Conservation (phyloP, 345 rosid genomes). For the Salix koriyanagi region DNA sequence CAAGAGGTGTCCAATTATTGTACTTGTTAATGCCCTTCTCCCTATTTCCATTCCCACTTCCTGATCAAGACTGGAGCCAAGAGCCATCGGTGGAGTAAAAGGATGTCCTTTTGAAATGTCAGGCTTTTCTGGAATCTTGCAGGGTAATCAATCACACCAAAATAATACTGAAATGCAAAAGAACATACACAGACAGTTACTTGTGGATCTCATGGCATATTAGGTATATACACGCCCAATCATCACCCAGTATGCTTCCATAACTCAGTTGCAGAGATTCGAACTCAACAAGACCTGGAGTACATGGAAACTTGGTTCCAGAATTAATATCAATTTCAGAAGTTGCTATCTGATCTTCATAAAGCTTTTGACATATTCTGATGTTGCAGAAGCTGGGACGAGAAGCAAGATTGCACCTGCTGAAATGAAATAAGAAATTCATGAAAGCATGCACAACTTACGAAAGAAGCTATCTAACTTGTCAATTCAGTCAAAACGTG, state of each 20-base stretch:
- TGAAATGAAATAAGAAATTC: background rate
- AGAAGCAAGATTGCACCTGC: constrained; percentile 12
- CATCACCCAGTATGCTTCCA: constrained; percentile 10
- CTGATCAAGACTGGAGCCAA: constrained; percentile 14
- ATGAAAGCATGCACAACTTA: background rate
- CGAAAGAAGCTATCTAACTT: background rate
- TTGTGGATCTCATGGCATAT: constrained; percentile 19
- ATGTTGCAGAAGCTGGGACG: constrained; percentile 9
- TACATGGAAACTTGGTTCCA: background rate
- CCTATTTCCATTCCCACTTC: background rate
- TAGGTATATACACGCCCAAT: constrained; percentile 29
- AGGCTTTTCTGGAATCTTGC: constrained; percentile 15
- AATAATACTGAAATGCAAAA: constrained; percentile 17
- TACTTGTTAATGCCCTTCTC: background rate
- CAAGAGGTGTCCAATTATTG: background rate
- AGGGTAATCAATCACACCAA: constrained; percentile 11
- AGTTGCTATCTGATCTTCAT: constrained; percentile 8
- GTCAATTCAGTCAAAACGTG: background rate
- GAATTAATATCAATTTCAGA: background rate
- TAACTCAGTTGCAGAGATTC: background rate
- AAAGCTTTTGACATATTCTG: background rate
- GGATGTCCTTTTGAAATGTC: constrained; percentile 5
- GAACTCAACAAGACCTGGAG: constrained; percentile 3
- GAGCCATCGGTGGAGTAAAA: constrained; percentile 8
- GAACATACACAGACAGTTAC: background rate